Base-by-base conservation (phyloP, 768 basidiomycete genomes). In the Suillus tomentosus region DNA sequence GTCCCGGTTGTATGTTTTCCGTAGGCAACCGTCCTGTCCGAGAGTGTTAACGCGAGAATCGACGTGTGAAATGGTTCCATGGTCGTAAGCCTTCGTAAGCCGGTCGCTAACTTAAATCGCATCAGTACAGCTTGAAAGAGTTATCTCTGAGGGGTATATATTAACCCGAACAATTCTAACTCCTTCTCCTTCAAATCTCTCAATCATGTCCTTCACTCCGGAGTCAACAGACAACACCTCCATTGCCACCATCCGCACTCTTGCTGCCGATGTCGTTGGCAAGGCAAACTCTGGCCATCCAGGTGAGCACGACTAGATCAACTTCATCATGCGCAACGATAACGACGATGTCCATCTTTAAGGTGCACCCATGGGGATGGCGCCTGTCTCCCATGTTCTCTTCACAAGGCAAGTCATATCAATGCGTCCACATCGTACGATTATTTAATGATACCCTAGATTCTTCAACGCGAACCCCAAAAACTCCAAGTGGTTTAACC, bases 321-420 rank as follows among this genome's bases (percentile, higher is more conserved):
- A 4, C 8, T 53, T 42, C 24, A 15, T 37, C 36, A 22, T 67
- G 63, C 61, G 17, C 27, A 56, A 51, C 61, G 56, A 68, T 65
- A 56, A 42, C 55, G 13, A 57, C 27, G 22, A 47, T 48, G 43
- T 2, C 8, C 31, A 1, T 27, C 14, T 39, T 6, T 51, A 69
- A 91, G 93, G 93, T 77, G 95, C 95, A 48, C 95, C 95, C 34
- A 90, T 96, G 94, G 95, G 94, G 69, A 86, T 95, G 91, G 93
- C 93, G 3, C 92, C 93, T 37, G 89, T 80, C 53, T 85, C 92
- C 62, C 92, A 94, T 68, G 80, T 94, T 62, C 84, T 95, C 15
- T 94, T 91, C 78, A 85, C 91, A 67, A 81, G 87, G 94, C 89
- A 70, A 39, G 76, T 57, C 19, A 2, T 36, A 5, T 36, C 31